These are phyloP conservation scores for Austroboletus niveus DNA, from an alignment of 1,284 basidiomycete genomes.

Conservation along the genomic window DNA sequence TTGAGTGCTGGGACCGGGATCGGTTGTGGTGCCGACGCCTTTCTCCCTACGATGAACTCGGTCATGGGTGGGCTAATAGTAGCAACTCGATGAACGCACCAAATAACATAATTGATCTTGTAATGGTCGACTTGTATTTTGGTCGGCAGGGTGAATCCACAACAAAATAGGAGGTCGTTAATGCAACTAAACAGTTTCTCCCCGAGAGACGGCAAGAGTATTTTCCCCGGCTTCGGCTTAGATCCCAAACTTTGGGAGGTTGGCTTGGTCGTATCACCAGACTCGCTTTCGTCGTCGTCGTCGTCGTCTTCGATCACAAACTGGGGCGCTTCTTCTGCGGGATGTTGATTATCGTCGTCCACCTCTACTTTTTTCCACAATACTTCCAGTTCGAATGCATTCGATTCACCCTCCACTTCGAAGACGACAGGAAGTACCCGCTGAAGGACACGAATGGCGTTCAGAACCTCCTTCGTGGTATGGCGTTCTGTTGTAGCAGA, in stretches of 20 bases:
- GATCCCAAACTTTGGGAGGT: conserved; percentile 17
- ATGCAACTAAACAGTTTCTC: conserved; percentile 77
- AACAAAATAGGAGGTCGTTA: conserved; percentile 86
- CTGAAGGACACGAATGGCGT: conserved; percentile 83
- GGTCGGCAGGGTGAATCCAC: conserved; percentile 84
- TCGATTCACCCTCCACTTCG: conserved; percentile 74
- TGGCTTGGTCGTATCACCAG: conserved; percentile 19
- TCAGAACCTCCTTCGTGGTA: conserved; percentile 80
- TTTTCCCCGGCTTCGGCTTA: conserved; percentile 40
- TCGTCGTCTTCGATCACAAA: conserved; percentile 86
- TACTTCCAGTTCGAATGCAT: conserved; percentile 66
- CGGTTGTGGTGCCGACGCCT: conserved; percentile 80
- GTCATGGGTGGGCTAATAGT: conserved; percentile 10
- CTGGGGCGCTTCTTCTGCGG: conserved; percentile 45
- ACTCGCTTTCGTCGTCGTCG: conserved; percentile 45
- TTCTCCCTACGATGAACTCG: conserved; percentile 67
- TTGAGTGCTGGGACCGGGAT: conserved; percentile 62
- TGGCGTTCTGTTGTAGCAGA: conserved; percentile 54
- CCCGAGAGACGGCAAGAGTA: conserved; percentile 67
- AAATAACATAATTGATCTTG: conserved; percentile 86
- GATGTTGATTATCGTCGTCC: conserved; percentile 34
- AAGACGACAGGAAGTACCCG: conserved; percentile 87
- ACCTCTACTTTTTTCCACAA: conserved; percentile 68
- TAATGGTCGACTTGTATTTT: conserved; percentile 76
- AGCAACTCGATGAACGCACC: conserved; percentile 45